Evolutionary conservation across 805 yeast species (phyloP), one percentile per base, ranked within the genome.

Genomic region (Yarrowia sp.): DNA sequence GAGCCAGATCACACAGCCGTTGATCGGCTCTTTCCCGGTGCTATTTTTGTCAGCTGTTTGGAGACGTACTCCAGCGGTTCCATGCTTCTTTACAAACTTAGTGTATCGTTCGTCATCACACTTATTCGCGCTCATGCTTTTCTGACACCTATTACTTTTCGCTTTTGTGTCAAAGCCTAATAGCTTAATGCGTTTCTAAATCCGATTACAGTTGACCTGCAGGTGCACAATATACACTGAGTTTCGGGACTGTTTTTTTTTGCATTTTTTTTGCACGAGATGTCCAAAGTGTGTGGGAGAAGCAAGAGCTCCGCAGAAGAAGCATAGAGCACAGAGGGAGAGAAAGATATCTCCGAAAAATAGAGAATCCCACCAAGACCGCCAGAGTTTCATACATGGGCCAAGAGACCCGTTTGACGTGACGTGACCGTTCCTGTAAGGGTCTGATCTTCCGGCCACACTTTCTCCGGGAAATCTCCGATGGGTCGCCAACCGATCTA

Each of bases 401-500:
- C 14, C 8, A 22, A 42, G 32, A 43, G 32, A 42, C 45, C 8
- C 22, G 31, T 18, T 18, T 41, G 44, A 41, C 22, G 22, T 7
- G 13, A 41, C 44, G 38, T 35, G 38, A 35, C 38, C 38, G 13
- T 10, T 8, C 39, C 55, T 35, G 55, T 18, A 48, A 48, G 55
- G 55, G 55, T 48, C 55, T 48, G 7, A n/a, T 15, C 14, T 38
- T 11, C 3, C 15, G 33, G 8, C 36, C 8, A 10, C 8, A 10
- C 22, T 32, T 48, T 48, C 55, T 48, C 55, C 55, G 55, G 55
- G 55, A 48, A 48, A 48, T 35, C 55, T 48, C 55, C 55, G 55
- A 35, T 10, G 9, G 38, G 13, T 35, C 38, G 13, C 38, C 13
- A 35, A 35, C 28, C 28, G 28, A 22, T 22, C 28, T 22, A 22